Percentiles rank a stretch among this genome's conserved stretches.
Evolutionary conservation across 768 basidiomycete genomes (phyloP).

Genomic region (Kwoniella dejecticola): DNA sequence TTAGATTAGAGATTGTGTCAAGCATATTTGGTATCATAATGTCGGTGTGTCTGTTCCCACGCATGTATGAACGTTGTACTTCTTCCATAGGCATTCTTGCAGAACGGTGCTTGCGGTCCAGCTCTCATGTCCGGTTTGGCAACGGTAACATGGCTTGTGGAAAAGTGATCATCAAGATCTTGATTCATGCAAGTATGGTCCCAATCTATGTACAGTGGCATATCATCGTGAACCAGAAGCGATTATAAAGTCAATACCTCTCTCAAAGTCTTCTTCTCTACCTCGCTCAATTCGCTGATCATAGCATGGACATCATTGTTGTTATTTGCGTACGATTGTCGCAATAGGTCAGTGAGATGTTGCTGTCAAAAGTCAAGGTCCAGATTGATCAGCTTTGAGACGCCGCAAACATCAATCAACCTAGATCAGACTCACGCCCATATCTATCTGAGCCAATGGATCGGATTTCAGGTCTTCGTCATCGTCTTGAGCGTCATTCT

Average conservation of each 20-base stretch:
- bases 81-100: too few relatives aligned
- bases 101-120: too few relatives aligned
- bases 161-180: too few relatives aligned
- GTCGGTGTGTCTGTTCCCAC: too few relatives aligned
- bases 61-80: too few relatives aligned
- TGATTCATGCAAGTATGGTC: too few relatives aligned
- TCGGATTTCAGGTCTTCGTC: constrained; percentile 89
- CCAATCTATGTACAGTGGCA: not conserved
- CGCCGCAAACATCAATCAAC: not conserved
- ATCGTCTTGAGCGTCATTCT: constrained; percentile 68
- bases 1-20: too few relatives aligned
- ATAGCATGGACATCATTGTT: constrained; percentile 49
- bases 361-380: constrained; percentile 30
- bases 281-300: constrained; percentile 43
- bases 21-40: too few relatives aligned
- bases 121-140: too few relatives aligned
- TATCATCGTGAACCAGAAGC: not conserved
- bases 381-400: not conserved
- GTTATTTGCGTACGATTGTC: constrained; percentile 53
- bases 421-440: constrained; percentile 60
- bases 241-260: constrained; percentile 40
- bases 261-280: constrained; percentile 51
- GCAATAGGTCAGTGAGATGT: constrained; percentile 51
- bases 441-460: constrained; percentile 81
- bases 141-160: too few relatives aligned